Base-by-base conservation (phyloP, 1,139 yeast genomes). In the Diutina catenulata region DNA sequence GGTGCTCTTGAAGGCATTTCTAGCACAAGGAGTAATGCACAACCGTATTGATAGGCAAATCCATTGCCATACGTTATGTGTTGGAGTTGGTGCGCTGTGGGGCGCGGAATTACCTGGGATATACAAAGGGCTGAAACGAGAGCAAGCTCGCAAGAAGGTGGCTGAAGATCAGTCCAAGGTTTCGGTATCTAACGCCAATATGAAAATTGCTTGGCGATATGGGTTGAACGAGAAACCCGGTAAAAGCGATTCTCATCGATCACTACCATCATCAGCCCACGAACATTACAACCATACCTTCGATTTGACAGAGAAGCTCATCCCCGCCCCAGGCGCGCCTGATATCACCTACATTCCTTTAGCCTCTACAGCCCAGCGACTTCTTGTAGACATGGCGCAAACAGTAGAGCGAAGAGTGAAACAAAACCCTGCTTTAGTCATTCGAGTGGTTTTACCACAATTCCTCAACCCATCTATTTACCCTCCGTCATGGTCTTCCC, bases 171-270 rank as follows among this genome's bases (percentile, higher is more conserved):
- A 80, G 48, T 63, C 74, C 6, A 75, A 76, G 49, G 56, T 82
- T 4, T 76, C 84, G 40, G 88, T 82, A 3, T 74, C 80, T 25
- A 82, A 82, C 49, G 52, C 80, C 47, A 83, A 80, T 46, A 57
- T 84, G 64, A 80, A 78, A 52, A 84, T 84, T 49, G 94, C 95
- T 2, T 84, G 95, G 95, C 71, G 94, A 49, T 84, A 84, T 48
- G 86, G 86, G 0, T 54, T 78, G 39, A 70, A 67, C 33, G 22
- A 23, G 5, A 6, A 16, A 8, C 5, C n/a, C 3, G 4, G 14
- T 25, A 31, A 40, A 7, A 46, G 48, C 3, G n/a, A n/a, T n/a
- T n/a, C n/a, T n/a, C n/a, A n/a, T n/a, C n/a, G n/a, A n/a, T n/a
- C n/a, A n/a, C n/a, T n/a, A n/a, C n/a, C n/a, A n/a, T n/a, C n/a